These are phyloP conservation scores for Boechera retrofracta DNA, from an alignment of 345 rosid genomes.

Conservation along the genomic window DNA sequence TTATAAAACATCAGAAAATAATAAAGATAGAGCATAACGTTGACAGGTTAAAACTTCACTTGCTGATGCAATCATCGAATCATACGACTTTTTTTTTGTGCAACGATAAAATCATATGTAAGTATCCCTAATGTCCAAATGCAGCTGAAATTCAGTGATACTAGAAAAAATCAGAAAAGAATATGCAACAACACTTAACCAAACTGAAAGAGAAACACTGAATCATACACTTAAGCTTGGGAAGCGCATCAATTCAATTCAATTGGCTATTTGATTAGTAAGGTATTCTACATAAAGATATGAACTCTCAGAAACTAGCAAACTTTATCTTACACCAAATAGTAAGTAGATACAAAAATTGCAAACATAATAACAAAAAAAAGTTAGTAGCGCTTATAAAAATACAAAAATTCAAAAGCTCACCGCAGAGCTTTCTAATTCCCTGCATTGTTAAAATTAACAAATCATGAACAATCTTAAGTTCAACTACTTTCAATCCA, in stretches of 20 bases:
- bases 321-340: not conserved
- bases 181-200: not conserved
- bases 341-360: too few species aligned
- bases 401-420: constrained; percentile 95
- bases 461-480: constrained; percentile 12
- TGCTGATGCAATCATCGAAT: too few species aligned
- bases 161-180: constrained; percentile 11
- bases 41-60: too few species aligned
- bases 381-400: constrained; percentile 14
- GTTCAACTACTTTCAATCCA: constrained; percentile 5
- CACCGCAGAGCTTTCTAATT: constrained; percentile 88
- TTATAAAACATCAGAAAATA: too few species aligned
- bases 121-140: too few species aligned
- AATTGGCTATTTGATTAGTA: not conserved
- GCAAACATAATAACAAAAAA: not conserved
- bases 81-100: too few species aligned
- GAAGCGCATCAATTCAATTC: not conserved
- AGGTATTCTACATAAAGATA: constrained; percentile 52
- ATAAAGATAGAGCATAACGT: too few species aligned
- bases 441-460: constrained; percentile 59
- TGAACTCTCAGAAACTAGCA: constrained; percentile 22
- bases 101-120: too few species aligned
- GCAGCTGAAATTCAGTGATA: constrained; percentile 10
- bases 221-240: not conserved
- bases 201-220: not conserved